Conservation (phyloP, 208 protist species). For the Acanthamoeba lenticulata region DNA sequence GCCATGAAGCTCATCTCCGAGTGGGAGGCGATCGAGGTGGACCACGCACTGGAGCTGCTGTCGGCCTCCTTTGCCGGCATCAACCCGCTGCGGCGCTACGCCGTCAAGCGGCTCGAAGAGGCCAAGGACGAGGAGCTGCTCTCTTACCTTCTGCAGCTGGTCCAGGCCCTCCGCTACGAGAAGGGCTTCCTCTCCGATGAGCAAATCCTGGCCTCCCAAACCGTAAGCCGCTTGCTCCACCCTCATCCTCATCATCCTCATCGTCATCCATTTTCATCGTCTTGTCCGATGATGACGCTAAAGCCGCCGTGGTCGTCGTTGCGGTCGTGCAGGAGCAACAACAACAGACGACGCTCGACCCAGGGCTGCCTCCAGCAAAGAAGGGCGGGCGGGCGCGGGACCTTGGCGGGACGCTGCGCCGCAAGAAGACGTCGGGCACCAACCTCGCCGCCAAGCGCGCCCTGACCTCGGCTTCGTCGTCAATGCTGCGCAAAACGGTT, state of each 20-base stretch:
- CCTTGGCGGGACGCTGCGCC: not conserved
- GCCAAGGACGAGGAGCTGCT: slow-evolving; percentile 78
- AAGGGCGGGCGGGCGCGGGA: not conserved
- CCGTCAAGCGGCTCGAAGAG: slow-evolving; percentile 72
- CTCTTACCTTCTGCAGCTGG: slow-evolving; percentile 82
- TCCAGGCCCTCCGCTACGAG: slow-evolving; percentile 70
- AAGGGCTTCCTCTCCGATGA: slow-evolving; percentile 36
- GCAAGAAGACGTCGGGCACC: not conserved
- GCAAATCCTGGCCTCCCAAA: slow-evolving; percentile 65
- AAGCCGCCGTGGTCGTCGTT: not conserved
- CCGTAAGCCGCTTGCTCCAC: not conserved
- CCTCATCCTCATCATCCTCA: not conserved
- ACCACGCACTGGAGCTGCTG: slow-evolving; percentile 78
- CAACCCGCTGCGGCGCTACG: slow-evolving; percentile 77
- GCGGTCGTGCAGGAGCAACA: not conserved
- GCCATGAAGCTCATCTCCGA: slow-evolving; percentile 87
- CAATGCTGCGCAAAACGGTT: not conserved
- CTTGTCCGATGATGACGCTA: not conserved
- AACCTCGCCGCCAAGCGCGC: not conserved
- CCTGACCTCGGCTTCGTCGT: not conserved
- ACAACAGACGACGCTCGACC: not conserved
- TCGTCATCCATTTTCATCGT: not conserved
- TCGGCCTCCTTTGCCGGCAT: slow-evolving; percentile 69
- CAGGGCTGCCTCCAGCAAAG: not conserved
- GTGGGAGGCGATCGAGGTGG: slow-evolving; percentile 75